Evolutionary conservation across 2,329 filamentous ascomycete genomes (phyloP).

Genomic region (Shiraia bambusicola): DNA sequence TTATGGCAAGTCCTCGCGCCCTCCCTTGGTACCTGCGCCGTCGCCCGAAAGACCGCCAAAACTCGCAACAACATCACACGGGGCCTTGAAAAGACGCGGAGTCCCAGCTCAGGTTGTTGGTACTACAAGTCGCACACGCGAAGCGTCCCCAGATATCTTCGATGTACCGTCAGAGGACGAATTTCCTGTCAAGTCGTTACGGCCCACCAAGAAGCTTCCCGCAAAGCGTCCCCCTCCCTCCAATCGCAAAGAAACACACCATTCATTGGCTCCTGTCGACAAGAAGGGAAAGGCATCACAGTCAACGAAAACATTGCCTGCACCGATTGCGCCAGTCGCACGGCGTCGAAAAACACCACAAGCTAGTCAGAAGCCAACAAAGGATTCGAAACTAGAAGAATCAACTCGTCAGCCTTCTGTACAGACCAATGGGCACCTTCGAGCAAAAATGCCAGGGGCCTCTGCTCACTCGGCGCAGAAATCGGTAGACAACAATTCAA

Average conservation of each 20-base stretch:
- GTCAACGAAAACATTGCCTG: slow-evolving; percentile 1
- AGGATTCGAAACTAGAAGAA: slow-evolving; percentile 1
- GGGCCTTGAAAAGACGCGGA: slow-evolving; percentile 10
- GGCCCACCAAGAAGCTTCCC: slow-evolving; percentile 16
- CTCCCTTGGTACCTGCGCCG: slow-evolving; percentile 17
- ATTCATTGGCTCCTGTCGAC: slow-evolving; percentile 3
- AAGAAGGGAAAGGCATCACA: slow-evolving; percentile 8
- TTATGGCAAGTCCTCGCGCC: slow-evolving; percentile 42
- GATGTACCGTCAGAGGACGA: slow-evolving; percentile 47
- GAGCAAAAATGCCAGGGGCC: slow-evolving; percentile 16
- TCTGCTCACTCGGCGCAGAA: slow-evolving; percentile 5
- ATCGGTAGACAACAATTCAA: slow-evolving; percentile 2
- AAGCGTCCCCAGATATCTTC: slow-evolving; percentile 36
- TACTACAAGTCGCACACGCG: slow-evolving; percentile 5
- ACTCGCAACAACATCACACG: slow-evolving; percentile 10
- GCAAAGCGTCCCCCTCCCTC: slow-evolving; percentile 14
- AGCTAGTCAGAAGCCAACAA: slow-evolving; percentile 4
- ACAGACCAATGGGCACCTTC: slow-evolving; percentile 15
- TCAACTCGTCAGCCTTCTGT: slow-evolving; percentile 6
- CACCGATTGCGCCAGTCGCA: background rate
- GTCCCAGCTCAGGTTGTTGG: slow-evolving; percentile 5
- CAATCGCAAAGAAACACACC: slow-evolving; percentile 10
- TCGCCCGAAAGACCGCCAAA: slow-evolving; percentile 40
- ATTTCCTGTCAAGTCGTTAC: slow-evolving; percentile 7
- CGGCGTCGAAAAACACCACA: slow-evolving; percentile 17